Evolutionary conservation across 257 asterid genomes (phyloP), one percentile per base, ranked within the genome.

Genomic region (Solanum etuberosum): DNA sequence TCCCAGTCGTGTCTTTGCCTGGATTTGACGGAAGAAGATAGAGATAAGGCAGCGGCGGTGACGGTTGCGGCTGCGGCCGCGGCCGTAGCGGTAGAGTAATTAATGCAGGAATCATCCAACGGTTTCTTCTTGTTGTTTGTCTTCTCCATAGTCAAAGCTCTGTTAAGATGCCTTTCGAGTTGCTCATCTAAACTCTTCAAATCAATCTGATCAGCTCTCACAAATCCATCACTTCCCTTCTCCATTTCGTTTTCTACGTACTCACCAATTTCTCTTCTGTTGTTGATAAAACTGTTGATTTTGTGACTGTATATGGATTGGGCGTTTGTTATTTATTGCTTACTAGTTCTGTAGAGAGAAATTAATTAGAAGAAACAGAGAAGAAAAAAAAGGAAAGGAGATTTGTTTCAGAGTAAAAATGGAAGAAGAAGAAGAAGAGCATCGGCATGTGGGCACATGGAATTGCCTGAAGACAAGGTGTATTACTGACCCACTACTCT

Each of bases 121-220:
- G 84, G 85, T 31, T 81, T 91, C 68, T 67, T 87, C 81, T 65
- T 91, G 86, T 90, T 94, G 85, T 89, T 93, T 85, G 83, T 91
- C 89, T 94, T 93, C 89, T 95, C 98, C 91, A 91, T 8, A 74
- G 98, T 95, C 91, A 91, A 86, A 74, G 92, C 93, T 89, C 95
- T 92, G 87, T 84, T 94, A 3, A 96, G 89, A 77, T 96, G 98
- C 87, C 94, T 85, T 83, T 95, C 98, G 1, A 95, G 93, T 87
- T 95, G 99, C 89, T 96, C 99, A 68, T 96, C 99, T 7, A 96
- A 86, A 90, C 97, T 95, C 85, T 96, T 96, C 92, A 95, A 90
- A 92, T 96, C 98, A n/a, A 96, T 96, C 89, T 95, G 98, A 93
- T 96, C 98, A 48, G 99, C 98, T 83, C 98, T 90, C 77, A 96